Evolutionary conservation across 2,329 filamentous ascomycete species (phyloP), one percentile per base, ranked within the genome.

Genomic region (Exophiala dermatitidis): DNA sequence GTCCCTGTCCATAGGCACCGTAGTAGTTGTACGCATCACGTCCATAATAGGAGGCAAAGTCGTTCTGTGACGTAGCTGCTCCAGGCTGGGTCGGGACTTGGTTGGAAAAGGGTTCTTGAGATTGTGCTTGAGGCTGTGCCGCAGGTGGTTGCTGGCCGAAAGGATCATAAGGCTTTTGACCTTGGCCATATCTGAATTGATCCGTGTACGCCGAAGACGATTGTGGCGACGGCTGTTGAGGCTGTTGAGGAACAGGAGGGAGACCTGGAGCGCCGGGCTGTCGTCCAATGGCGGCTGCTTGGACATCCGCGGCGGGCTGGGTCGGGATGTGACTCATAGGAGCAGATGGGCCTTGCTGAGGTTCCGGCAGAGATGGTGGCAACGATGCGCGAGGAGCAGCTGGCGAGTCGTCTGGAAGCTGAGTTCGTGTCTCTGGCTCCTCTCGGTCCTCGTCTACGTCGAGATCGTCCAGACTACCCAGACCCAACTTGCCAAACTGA

Each of bases 391-490:
- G 83, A 58, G 93, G 91, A 50, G 88, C 80, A 58, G 91, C 82
- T 34, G 93, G 93, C 12, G 93, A 96, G 67, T 95, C 90, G 62
- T 91, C 88, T 30, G 91, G 91, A 58, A 91, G 90, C 67, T 96
- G 91, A 60, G 88, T 84, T 65, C 91, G 85, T 52, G 93, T 97
- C 77, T 97, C 91, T 38, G 91, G 84, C 70, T 97, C 90, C 73
- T 98, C 93, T 58, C 90, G 83, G 66, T 96, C 90, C 60, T 91
- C 90, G 66, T 97, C 93, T 59, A 95, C 88, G 65, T 96, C 90
- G 30, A 76, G 69, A 50, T 90, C 86, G 46, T 90, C 86, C 56
- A 81, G 80, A 49, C 84, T 90, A 67, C 88, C 90, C 65, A 98
- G 72, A 66, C 86, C 94, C 77, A 98, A 88, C 69, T 90, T 94